phyloP scores from a whole-genome alignment of 257 asterid genomes.

The Nicotiana attenuata region DNA sequence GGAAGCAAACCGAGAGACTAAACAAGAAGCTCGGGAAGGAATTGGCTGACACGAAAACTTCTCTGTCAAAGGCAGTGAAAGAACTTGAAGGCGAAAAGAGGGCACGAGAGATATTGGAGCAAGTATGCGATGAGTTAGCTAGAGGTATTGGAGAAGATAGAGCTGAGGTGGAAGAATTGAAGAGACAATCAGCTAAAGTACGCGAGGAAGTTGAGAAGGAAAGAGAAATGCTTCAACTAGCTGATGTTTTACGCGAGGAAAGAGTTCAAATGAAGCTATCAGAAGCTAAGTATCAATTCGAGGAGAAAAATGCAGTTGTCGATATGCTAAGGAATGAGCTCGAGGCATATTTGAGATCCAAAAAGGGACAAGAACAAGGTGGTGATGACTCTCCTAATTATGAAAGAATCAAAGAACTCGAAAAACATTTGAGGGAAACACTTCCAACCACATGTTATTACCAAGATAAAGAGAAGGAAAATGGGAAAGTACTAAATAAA shows the following conservation, averaged over 20 bases:
- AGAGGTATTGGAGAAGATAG: constrained; percentile 80
- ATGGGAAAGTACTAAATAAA: constrained; percentile 10
- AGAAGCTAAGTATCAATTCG: constrained; percentile 88
- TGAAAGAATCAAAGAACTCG: constrained; percentile 72
- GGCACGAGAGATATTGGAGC: constrained; percentile 72
- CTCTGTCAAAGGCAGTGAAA: constrained; percentile 34
- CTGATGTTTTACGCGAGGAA: constrained; percentile 89
- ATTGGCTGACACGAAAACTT: constrained; percentile 58
- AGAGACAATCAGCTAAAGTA: constrained; percentile 44
- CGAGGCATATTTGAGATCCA: constrained; percentile 60
- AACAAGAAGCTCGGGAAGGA: constrained; percentile 88
- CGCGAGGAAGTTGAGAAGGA: constrained; percentile 82
- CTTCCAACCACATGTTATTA: constrained; percentile 41
- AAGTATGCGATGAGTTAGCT: constrained; percentile 85
- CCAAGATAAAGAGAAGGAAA: constrained; percentile 30
- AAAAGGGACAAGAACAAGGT: constrained; percentile 39
- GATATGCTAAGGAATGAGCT: constrained; percentile 68
- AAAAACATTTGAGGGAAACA: constrained; percentile 71
- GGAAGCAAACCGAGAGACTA: constrained; percentile 79
- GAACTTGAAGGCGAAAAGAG: constrained; percentile 77
- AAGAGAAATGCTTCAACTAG: constrained; percentile 94
- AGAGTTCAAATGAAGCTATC: constrained; percentile 93
- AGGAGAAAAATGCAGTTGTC: constrained; percentile 79
- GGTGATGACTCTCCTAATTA: constrained; percentile 59
- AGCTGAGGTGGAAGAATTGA: constrained; percentile 77